Evolutionary conservation across 495 filamentous ascomycete genomes (phyloP), one percentile per base, ranked within the genome.

Genomic region (Neurospora pannonica): DNA sequence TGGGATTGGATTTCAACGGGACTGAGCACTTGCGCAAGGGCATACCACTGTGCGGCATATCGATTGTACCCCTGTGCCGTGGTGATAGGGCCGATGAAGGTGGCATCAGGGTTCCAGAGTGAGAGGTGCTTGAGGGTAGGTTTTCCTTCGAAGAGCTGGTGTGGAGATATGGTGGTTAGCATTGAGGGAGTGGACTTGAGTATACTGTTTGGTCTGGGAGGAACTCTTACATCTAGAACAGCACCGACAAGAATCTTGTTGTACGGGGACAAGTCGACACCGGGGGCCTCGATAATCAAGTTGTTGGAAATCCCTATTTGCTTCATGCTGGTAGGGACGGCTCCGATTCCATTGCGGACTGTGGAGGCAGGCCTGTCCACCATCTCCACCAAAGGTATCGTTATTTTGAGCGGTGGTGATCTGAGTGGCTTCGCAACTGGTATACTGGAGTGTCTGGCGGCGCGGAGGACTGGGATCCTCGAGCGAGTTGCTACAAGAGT

Each of bases 141-240:
- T 10, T 83, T 79, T 71, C 88, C 88, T 60, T 86, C 85, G 78
- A 90, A 90, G 70, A 91, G 82, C 85, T 87, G 54, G n/a, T 34
- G 9, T n/a, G 8, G 15, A 43, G 21, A 40, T n/a, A 31, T 4
- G 15, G 9, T 13, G 15, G 34, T 73, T 2, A 24, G 24, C 8
- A 11, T 10, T 31, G 43, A 36, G 5, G 46, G 8, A 39, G 17
- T 54, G 67, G 19, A 10, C 34, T n/a, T 17, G 37, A 6, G 46
- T 46, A 2, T 21, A 10, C 28, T 37, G 38, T 21, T 10, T 13
- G 28, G 72, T 39, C 1, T 37, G 38, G 74, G 39, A 21, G 28
- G 11, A 17, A 48, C 39, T 38, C 83, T 37, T 69, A 87, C 85
- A 76, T 90, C 88, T 37, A 90, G 81, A 28, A 90, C 83, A 77